phyloP scores from a whole-genome alignment of 1,139 yeast genomes.

The Geotrichum reessii region DNA sequence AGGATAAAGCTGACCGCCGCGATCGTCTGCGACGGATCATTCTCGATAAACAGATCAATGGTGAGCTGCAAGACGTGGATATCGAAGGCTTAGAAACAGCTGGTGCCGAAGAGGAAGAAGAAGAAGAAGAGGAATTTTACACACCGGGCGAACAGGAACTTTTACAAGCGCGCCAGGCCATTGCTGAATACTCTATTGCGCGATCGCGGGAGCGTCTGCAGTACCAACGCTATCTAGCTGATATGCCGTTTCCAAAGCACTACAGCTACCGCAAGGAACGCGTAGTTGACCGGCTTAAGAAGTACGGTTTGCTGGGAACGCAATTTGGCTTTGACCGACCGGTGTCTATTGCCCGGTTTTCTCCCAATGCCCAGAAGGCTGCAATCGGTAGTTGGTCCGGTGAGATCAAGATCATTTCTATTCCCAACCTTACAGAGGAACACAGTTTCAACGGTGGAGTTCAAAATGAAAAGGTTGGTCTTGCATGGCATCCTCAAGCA shows the following conservation, averaged over 20 bases:
- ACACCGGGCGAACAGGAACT: conserved; percentile 71
- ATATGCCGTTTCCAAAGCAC: conserved; percentile 30
- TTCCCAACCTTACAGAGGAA: conserved; percentile 37
- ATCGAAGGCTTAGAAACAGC: conserved; percentile 31
- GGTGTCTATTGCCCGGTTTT: conserved; percentile 53
- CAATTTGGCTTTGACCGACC: conserved; percentile 68
- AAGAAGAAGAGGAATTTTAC: conserved; percentile 71
- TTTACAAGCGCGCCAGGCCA: conserved; percentile 46
- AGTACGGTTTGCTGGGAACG: conserved; percentile 54
- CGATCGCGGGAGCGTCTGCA: conserved; percentile 44
- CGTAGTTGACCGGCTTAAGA: conserved; percentile 36
- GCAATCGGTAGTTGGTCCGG: conserved; percentile 90
- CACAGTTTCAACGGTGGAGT: conserved; percentile 36
- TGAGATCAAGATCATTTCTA: conserved; percentile 47
- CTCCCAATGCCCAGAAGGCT: conserved; percentile 38
- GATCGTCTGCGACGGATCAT: conserved; percentile 48
- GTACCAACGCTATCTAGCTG: conserved; percentile 29
- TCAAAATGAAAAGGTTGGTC: conserved; percentile 57
- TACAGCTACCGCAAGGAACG: conserved; percentile 46
- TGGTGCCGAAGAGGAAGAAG: conserved; percentile 37
- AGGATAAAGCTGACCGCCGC: conserved; percentile 57
- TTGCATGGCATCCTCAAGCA: conserved; percentile 54
- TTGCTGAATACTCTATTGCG: conserved; percentile 49
- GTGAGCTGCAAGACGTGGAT: conserved; percentile 24
- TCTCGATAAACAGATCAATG: conserved; percentile 24